Base-by-base conservation (phyloP, 1,284 basidiomycete genomes). In the Apiotrichum laibachii region DNA sequence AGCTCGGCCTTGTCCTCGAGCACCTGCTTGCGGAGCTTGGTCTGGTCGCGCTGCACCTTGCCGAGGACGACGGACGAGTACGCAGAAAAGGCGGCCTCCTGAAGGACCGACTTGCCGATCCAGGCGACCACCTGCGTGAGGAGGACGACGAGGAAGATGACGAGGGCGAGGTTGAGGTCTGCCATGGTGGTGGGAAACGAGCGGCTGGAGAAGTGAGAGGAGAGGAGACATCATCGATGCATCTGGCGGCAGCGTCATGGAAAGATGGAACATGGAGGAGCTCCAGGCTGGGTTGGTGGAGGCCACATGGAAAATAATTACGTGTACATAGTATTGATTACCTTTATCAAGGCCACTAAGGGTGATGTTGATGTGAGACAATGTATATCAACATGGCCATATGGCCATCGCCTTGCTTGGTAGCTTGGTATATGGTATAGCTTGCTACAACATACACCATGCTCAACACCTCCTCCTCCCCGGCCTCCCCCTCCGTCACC, bases 1-100 rank as follows among this genome's bases (percentile, higher is more conserved):
- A 99, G 84, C 74, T 97, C 90, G 42, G 89, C 85, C 80, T 95
- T 94, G 53, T 86, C 87, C 35, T 81, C 76, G 44, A 95, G 81
- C 26, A 96, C 85, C 62, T 89, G 87, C 22, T 83, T 80, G 76
- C 92, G 91, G 63, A 96, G 85, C 55, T 81, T 75, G 33, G 82
- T 81, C 72, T 91, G 88, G 63, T 82, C 81, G 39, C 81, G 69
- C 22, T 83, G 81, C 22, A 83, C 78, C 11, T 80, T 74, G 33
- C 82, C 79, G 70, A 87, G 80, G 77, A 90, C 87, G 57, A 89
- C 65, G 47, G 83, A 81, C 53, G 87, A 81, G 76, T 92, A 89
- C 16, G 86, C 58, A 12, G 82, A 76, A 81, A 89, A 92, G 52
- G 82, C 92, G 59, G 86, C 75, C 57, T 89, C 87, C 60, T 88